Evolutionary conservation across 192 early-diverging fungal species (phyloP).

Genomic region (Dimargaris cristalligena): DNA sequence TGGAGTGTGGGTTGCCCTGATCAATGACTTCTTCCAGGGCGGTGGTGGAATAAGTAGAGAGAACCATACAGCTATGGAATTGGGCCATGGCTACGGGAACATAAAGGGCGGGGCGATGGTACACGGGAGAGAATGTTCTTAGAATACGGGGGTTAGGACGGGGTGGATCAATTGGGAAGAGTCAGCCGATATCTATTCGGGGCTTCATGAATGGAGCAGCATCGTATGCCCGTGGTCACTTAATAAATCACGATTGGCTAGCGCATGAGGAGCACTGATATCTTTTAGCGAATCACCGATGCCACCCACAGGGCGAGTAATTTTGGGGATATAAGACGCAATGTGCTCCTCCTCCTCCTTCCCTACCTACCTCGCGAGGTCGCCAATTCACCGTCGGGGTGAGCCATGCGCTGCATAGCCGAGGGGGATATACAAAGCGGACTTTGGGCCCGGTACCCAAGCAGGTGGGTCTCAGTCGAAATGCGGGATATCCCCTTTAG

Average conservation of each 20-base stretch:
- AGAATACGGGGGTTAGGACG: background rate
- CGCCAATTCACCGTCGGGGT: slow-evolving; percentile 45
- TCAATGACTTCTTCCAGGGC: slow-evolving; percentile 45
- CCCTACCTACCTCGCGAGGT: slow-evolving; percentile 35
- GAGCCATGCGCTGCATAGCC: slow-evolving; percentile 58
- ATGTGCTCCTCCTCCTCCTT: too few species aligned
- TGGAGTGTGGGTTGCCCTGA: slow-evolving; percentile 21
- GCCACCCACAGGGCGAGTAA: too few species aligned
- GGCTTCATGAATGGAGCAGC: too few species aligned
- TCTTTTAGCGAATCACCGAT: too few species aligned
- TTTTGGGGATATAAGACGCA: too few species aligned
- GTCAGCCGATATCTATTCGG: too few species aligned
- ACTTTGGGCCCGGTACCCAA: slow-evolving; percentile 34
- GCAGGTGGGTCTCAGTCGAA: slow-evolving; percentile 38
- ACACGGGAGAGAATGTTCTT: too few species aligned
- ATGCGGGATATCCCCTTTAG: slow-evolving; percentile 55
- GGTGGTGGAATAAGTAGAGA: slow-evolving; percentile 46
- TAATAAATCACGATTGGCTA: too few species aligned
- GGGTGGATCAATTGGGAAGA: too few species aligned
- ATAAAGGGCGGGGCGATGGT: slow-evolving; percentile 16
- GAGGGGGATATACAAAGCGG: slow-evolving; percentile 67
- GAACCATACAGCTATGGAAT: slow-evolving; percentile 30
- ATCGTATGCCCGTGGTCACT: too few species aligned
- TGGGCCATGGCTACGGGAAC: slow-evolving; percentile 17
- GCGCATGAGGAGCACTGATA: too few species aligned